Percentiles rank a stretch among this genome's conserved stretches.
Conservation (phyloP, 2,329 filamentous ascomycete genomes). For the Albifimbria verrucaria region DNA sequence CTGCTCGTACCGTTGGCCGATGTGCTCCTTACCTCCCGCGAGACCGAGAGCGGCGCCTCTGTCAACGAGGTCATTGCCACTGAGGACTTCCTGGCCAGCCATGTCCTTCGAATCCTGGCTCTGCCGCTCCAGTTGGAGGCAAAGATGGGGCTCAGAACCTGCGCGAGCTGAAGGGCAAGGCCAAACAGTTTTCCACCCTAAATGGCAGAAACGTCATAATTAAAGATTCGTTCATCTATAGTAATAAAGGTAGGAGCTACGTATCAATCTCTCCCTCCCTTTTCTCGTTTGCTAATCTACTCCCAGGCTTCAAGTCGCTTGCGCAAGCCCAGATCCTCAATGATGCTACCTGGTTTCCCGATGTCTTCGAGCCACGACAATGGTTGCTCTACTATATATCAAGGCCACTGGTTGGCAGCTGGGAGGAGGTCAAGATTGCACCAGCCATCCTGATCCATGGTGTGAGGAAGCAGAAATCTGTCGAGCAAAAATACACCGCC, state of each 20-base stretch:
- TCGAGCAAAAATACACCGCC: constrained; percentile 32
- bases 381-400: constrained; percentile 98
- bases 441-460: constrained; percentile 58
- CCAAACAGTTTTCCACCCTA: constrained; percentile 87
- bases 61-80: constrained; percentile 80
- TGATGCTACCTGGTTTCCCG: constrained; percentile 84
- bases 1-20: constrained; percentile 93
- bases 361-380: constrained; percentile 83
- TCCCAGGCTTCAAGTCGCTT: constrained; percentile 79
- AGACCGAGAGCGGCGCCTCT: constrained; percentile 75
- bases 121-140: constrained; percentile 44
- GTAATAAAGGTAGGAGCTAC: constrained; percentile 97
- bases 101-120: constrained; percentile 83
- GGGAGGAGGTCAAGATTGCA: constrained; percentile 70
- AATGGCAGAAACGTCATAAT: constrained; percentile 93
- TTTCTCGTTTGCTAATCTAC: constrained; percentile 21
- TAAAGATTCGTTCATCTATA: constrained; percentile 90
- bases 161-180: constrained; percentile 86
- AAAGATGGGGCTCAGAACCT: constrained; percentile 61
- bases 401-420: constrained; percentile 77
- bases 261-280: too few species aligned
- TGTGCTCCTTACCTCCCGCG: constrained; percentile 81
- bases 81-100: constrained; percentile 94
- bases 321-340: constrained; percentile 84
- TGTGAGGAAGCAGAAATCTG: constrained; percentile 34